Evolutionary conservation across 257 asterid genomes (phyloP).

Genomic region (Gentiana straminea): DNA sequence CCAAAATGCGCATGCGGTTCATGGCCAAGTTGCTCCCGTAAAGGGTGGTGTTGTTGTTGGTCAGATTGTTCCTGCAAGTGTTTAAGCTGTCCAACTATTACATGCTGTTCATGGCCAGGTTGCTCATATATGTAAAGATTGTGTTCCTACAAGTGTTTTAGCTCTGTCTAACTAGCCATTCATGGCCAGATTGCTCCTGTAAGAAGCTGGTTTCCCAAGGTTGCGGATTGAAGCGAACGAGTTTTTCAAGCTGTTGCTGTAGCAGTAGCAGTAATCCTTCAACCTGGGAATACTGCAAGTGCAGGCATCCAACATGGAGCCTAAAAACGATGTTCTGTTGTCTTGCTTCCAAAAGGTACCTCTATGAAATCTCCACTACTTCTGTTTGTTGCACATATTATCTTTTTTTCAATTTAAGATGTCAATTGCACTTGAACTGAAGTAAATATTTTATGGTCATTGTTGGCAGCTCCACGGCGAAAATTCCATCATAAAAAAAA

Average conservation of each 20-base stretch:
- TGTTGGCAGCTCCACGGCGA: constrained; percentile 21
- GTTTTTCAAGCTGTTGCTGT: constrained; percentile 14
- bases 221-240: constrained; percentile 16
- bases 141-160: not conserved
- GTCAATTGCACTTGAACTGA: constrained; percentile 1
- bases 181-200: constrained; percentile 5
- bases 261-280: no score
- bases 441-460: constrained; percentile 6
- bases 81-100: constrained; percentile 6
- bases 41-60: no score
- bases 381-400: not conserved
- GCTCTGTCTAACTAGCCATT: no score
- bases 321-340: constrained; percentile 7
- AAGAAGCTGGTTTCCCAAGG: constrained; percentile 23
- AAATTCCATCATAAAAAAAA: constrained; percentile 10
- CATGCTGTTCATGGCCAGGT: not conserved
- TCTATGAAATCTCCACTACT: no score
- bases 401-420: no score
- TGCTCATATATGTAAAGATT: no score
- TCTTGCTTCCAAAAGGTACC: constrained; percentile 21
- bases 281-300: constrained; percentile 16
- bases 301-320: constrained; percentile 10
- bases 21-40: no score
- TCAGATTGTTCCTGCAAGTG: constrained; percentile 23
- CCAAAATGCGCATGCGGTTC: no score